Percentiles rank a stretch among this genome's conserved stretches.
Evolutionary conservation across 2,329 filamentous ascomycete species (phyloP).

Genomic region (Ramularia collo-cygni): DNA sequence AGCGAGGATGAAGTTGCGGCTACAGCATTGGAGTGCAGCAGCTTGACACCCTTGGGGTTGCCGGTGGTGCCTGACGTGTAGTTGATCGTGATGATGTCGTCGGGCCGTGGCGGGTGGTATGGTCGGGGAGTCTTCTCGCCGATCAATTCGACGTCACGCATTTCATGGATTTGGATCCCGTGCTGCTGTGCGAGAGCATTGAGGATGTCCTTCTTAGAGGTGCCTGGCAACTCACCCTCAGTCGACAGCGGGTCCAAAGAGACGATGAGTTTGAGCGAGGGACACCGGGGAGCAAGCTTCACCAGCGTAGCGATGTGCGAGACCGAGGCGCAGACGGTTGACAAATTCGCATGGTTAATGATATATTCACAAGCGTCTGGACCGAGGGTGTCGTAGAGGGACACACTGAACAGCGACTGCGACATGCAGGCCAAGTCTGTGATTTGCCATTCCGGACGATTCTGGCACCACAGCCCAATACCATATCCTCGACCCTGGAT

Average conservation of each 20-base stretch:
- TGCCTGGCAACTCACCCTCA: conserved; percentile 62
- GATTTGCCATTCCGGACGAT: conserved; percentile 84
- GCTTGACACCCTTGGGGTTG: conserved; percentile 71
- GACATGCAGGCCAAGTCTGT: conserved; percentile 80
- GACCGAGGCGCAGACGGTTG: conserved; percentile 69
- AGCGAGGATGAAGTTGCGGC: conserved; percentile 61
- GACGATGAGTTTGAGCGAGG: conserved; percentile 78
- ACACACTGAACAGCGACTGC: conserved; percentile 82
- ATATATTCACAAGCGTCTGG: conserved; percentile 91
- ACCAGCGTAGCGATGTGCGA: conserved; percentile 75
- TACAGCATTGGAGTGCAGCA: conserved; percentile 76
- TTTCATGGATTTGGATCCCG: conserved; percentile 71
- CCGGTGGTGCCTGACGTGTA: conserved; percentile 85
- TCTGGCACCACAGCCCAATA: conserved; percentile 79
- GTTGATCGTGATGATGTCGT: conserved; percentile 82
- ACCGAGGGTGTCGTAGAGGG: conserved; percentile 92
- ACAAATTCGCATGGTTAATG: conserved; percentile 77
- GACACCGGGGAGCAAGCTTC: conserved; percentile 70
- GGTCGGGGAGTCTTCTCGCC: conserved; percentile 64
- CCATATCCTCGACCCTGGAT: conserved; percentile 62
- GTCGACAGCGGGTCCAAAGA: conserved; percentile 75
- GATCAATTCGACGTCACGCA: conserved; percentile 73
- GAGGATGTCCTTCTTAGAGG: conserved; percentile 73
- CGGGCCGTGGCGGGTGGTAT: conserved; percentile 62
- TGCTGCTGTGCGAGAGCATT: conserved; percentile 65